Evolutionary conservation across 176 grass and related monocot genomes (phyloP).

Genomic region (Calamus simplicifolius): DNA sequence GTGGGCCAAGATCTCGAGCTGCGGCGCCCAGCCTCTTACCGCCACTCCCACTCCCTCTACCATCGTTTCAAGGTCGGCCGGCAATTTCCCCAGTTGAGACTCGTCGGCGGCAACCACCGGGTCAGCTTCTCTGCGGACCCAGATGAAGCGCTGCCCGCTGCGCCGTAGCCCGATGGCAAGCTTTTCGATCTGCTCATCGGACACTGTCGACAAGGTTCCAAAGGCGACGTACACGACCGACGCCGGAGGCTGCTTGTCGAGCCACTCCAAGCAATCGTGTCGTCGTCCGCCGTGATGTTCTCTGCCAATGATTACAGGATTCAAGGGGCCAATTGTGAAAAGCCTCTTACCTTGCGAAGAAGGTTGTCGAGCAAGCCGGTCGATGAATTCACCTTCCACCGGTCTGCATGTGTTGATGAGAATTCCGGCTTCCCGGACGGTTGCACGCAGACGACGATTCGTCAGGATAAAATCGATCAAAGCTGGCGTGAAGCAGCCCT

Average conservation of each 20-base stretch:
- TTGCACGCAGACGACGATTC: conserved; percentile 17
- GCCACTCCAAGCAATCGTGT: conserved; percentile 52
- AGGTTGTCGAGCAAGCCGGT: conserved; percentile 3
- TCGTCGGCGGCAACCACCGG: conserved; percentile 22
- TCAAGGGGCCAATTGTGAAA: conserved; percentile 39
- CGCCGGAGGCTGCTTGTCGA: conserved; percentile 39
- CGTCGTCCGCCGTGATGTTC: background rate
- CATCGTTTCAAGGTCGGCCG: conserved; percentile 7
- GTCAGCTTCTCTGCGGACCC: conserved; percentile 64
- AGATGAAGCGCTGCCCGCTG: conserved; percentile 53
- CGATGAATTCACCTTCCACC: conserved; percentile 48
- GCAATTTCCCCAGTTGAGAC: conserved; percentile 14
- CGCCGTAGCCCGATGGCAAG: conserved; percentile 29
- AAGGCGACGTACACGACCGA: conserved; percentile 67
- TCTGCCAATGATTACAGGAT: background rate
- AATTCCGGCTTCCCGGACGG: conserved; percentile 13
- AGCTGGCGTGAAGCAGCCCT: background rate
- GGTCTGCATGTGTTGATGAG: conserved; percentile 30
- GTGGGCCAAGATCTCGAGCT: conserved; percentile 41
- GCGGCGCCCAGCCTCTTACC: conserved; percentile 36
- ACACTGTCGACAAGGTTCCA: conserved; percentile 28
- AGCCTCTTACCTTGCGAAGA: conserved; percentile 14
- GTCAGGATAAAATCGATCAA: background rate
- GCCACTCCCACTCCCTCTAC: conserved; percentile 23
- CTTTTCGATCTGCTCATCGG: conserved; percentile 30